Evolutionary conservation across 2,329 filamentous ascomycete species (phyloP).

Genomic region (Knoxdaviesia proteae): DNA sequence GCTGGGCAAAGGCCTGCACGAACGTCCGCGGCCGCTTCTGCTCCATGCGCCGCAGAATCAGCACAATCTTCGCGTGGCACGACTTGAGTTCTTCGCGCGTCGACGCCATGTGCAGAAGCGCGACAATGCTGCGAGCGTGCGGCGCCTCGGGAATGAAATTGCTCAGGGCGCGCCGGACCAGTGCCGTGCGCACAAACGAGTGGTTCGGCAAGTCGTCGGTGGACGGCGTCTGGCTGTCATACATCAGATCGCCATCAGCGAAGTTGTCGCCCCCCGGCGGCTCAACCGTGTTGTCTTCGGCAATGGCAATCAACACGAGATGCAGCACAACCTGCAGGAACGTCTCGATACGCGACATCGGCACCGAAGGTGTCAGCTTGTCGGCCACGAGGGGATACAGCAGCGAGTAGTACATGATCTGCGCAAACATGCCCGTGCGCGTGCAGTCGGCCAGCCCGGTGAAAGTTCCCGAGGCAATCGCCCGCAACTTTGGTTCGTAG

Average conservation of each 20-base stretch:
- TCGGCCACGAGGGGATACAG: constrained; percentile 57
- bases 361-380: constrained; percentile 51
- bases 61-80: constrained; percentile 64
- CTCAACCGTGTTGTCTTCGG: constrained; percentile 53
- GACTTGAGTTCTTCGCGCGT: constrained; percentile 56
- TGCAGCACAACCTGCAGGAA: constrained; percentile 86
- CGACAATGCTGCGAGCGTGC: constrained; percentile 39
- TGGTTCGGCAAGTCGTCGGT: constrained; percentile 12
- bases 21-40: constrained; percentile 62
- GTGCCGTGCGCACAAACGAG: constrained; percentile 55
- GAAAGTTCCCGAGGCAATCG: constrained; percentile 61
- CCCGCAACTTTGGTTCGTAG: constrained; percentile 67
- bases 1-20: constrained; percentile 39
- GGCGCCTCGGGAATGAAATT: constrained; percentile 38
- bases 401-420: constrained; percentile 75
- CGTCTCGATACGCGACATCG: constrained; percentile 66
- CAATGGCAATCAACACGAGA: constrained; percentile 62
- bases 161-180: constrained; percentile 40
- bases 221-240: too few relatives aligned
- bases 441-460: constrained; percentile 60
- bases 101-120: constrained; percentile 39
- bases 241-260: too few relatives aligned
- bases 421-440: constrained; percentile 64
- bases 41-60: constrained; percentile 69
- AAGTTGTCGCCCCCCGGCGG: constrained; percentile 22